These are phyloP conservation scores for Oenanthe javanica DNA, from an alignment of 140 eudicot genomes.

Conservation along the genomic window DNA sequence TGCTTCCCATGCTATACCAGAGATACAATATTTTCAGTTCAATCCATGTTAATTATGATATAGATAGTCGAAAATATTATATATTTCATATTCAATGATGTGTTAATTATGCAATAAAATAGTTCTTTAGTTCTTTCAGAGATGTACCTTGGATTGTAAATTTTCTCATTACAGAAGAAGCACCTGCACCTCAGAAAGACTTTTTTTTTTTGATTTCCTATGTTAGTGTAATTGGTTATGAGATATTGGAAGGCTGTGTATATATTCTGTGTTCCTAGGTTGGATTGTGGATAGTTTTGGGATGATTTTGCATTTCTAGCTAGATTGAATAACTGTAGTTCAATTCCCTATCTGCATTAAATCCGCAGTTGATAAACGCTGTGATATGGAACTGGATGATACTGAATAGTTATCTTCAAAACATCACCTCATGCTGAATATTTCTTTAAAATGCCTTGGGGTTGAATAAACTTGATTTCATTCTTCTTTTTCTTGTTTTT, in stretches of 20 bases:
- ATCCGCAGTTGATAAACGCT: conserved; percentile 87
- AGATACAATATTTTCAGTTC: conserved; percentile 84
- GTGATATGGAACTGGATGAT: conserved; percentile 99
- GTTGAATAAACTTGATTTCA: too few species aligned
- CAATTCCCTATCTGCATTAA: background rate
- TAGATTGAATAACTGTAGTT: background rate
- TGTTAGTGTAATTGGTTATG: background rate
- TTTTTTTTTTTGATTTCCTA: background rate
- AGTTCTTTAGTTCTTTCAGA: background rate
- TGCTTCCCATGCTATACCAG: conserved; percentile 91
- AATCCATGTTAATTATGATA: conserved; percentile 70
- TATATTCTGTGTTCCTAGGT: background rate
- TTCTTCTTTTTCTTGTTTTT: background rate
- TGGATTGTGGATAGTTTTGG: background rate
- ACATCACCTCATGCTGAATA: conserved; percentile 9
- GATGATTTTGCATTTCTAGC: background rate
- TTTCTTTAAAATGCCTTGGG: background rate
- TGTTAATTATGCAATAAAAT: background rate
- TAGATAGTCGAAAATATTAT: background rate
- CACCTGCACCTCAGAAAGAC: background rate
- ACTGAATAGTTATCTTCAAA: conserved; percentile 9
- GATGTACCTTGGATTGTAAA: background rate
- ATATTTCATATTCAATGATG: background rate
- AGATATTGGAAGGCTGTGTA: background rate
- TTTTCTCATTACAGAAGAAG: background rate